A percentile compares a stretch with the other conserved stretches of the same genome.
Conservation (phyloP, 148 eudicot species). For the Talinum fruticosum region DNA sequence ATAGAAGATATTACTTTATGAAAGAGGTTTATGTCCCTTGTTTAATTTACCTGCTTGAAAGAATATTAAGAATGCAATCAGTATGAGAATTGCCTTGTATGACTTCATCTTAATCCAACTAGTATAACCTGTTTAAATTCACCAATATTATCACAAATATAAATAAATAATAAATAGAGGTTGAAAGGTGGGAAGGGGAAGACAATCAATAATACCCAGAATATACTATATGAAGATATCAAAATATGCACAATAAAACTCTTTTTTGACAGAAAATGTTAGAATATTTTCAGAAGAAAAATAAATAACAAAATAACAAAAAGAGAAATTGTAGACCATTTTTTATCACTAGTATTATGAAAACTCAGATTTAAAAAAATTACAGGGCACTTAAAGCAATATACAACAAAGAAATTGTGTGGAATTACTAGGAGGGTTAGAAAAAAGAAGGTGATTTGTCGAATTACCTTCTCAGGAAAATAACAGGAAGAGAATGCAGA, state of each 20-base stretch:
- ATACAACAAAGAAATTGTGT: too few relatives aligned
- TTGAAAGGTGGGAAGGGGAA: not conserved
- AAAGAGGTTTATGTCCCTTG: too few relatives aligned
- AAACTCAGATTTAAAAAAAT: too few relatives aligned
- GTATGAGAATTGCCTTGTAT: not conserved
- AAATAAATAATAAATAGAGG: not conserved
- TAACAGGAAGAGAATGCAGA: not conserved
- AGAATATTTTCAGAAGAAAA: too few relatives aligned
- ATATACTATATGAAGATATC: not conserved
- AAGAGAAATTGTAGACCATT: too few relatives aligned
- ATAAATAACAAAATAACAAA: too few relatives aligned
- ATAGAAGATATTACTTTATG: too few relatives aligned
- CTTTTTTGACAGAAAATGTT: too few relatives aligned
- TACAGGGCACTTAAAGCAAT: too few relatives aligned
- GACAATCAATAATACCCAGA: too few relatives aligned
- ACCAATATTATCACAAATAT: too few relatives aligned
- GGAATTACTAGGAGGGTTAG: not conserved
- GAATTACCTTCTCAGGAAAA: not conserved
- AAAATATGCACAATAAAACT: not conserved
- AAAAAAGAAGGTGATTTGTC: not conserved
- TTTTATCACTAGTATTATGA: too few relatives aligned
- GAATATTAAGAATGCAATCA: not conserved
- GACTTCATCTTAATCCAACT: not conserved
- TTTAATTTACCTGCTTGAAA: slow-evolving; percentile 16
- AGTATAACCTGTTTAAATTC: not conserved